Evolutionary conservation across 2,329 filamentous ascomycete genomes (phyloP), one percentile per base, ranked within the genome.

Genomic region (Verticillium nubilum): DNA sequence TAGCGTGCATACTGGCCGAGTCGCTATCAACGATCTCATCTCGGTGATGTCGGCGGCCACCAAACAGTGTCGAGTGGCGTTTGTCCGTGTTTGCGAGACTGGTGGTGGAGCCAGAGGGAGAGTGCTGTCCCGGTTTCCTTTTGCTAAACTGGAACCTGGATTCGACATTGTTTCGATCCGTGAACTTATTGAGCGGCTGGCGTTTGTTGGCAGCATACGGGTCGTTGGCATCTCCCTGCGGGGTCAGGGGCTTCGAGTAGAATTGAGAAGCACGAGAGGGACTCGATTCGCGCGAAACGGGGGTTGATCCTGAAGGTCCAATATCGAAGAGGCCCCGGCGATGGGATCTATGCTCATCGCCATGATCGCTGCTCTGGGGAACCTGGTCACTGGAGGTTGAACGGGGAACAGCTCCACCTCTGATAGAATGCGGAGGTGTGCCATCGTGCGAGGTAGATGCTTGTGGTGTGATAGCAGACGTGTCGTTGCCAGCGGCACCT

Each of bases 71-170:
- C 0, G 82, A 82, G 54, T 76, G 75, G 17, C 81, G 78, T 67
- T 85, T 87, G 23, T 86, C 81, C 56, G 69, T 73, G 69, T 74
- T 82, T 31, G 80, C 80, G 56, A 83, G 67, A 62, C 74, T 82
- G 47, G 79, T 73, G 42, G 80, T 78, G 13, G 86, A 83, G 2
- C 79, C 76, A 29, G 76, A 77, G 0, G 84, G 80, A 1, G 86
- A 84, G 10, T 80, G 75, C 57, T 86, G 83, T 59, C 87, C 83
- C 23, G 59, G 58, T 9, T 42, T 42, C 75, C 93, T 91, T 75
- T 94, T 91, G 67, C 89, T 87, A 67, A 97, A 97, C 59, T 96
- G 87, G 66, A 96, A 97, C 64, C 92, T 84, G 6, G 89, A 83
- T 67, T 97, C 92, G 52, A 96, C 84, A 7, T 76, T 76, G 27